Conservation (phyloP, 2,329 filamentous ascomycete species). For the Botrytis pseudocinerea region DNA sequence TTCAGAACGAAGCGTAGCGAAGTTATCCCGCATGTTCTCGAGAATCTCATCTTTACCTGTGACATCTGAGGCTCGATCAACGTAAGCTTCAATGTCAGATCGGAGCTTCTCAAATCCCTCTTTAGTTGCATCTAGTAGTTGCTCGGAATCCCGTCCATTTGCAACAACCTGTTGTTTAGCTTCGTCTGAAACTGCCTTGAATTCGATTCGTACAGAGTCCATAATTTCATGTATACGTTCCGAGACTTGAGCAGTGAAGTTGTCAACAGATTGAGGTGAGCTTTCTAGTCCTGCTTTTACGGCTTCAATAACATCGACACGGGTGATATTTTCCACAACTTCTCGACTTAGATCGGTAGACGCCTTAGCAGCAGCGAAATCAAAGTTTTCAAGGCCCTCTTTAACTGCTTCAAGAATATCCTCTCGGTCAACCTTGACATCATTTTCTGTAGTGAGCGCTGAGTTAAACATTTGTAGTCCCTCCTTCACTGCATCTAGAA, state of each 20-base stretch:
- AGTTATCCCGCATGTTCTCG: conserved; percentile 62
- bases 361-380: conserved; percentile 50
- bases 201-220: conserved; percentile 59
- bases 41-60: conserved; percentile 77
- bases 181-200: conserved; percentile 60
- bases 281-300: conserved; percentile 59
- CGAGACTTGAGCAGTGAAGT: conserved; percentile 52
- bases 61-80: conserved; percentile 69
- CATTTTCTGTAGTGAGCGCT: conserved; percentile 64
- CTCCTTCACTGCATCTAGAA: conserved; percentile 84
- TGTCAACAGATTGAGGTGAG: conserved; percentile 45
- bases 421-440: conserved; percentile 56
- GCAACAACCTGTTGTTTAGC: conserved; percentile 77
- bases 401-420: conserved; percentile 65
- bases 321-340: conserved; percentile 50
- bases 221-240: conserved; percentile 65
- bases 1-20: conserved; percentile 68
- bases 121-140: conserved; percentile 83
- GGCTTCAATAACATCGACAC: conserved; percentile 56
- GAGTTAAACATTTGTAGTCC: conserved; percentile 69
- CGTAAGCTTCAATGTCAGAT: conserved; percentile 76
- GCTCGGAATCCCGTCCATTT: conserved; percentile 79
- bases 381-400: conserved; percentile 66
- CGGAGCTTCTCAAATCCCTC: conserved; percentile 83
- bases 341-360: conserved; percentile 51